Conservation (phyloP, 331 rosid species). For the Malus hybrid region DNA sequence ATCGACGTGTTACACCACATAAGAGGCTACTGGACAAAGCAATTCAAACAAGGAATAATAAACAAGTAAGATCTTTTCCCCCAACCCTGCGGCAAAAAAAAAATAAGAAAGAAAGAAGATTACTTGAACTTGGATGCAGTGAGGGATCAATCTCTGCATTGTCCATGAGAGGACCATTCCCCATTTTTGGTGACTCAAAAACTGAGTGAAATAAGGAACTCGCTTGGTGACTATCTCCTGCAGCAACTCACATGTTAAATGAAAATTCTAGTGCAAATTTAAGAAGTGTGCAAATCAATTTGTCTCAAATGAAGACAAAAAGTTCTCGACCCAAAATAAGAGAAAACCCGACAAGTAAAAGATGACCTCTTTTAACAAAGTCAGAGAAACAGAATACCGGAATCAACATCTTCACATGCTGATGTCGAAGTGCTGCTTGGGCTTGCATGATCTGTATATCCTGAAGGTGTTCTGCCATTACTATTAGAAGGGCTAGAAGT, state of each 20-base stretch:
- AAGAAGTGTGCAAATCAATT: not conserved
- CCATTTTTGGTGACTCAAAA: constrained; percentile 24
- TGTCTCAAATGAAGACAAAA: not conserved
- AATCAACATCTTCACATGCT: constrained; percentile 80
- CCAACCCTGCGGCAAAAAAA: not conserved
- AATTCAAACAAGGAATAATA: constrained; percentile 4
- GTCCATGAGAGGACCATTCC: constrained; percentile 27
- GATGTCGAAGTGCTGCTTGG: constrained; percentile 58
- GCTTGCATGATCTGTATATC: constrained; percentile 58
- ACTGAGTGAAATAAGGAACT: constrained; percentile 35
- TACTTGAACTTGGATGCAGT: constrained; percentile 27
- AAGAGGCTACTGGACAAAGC: constrained; percentile 6
- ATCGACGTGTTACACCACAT: constrained; percentile 10
- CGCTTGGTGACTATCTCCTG: constrained; percentile 47
- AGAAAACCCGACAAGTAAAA: constrained; percentile 1
- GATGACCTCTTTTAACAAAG: constrained; percentile 10
- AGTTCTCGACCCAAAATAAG: not conserved
- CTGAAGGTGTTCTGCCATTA: constrained; percentile 43
- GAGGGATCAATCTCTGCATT: constrained; percentile 24
- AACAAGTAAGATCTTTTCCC: not conserved
- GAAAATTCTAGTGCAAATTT: not conserved
- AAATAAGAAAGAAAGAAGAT: not conserved
- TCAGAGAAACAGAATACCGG: constrained; percentile 42
- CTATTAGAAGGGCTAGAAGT: constrained; percentile 41
- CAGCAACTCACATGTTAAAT: constrained; percentile 6